phyloP scores from a whole-genome alignment of 2,329 filamentous ascomycete genomes.

The Pseudopithomyces maydicus region DNA sequence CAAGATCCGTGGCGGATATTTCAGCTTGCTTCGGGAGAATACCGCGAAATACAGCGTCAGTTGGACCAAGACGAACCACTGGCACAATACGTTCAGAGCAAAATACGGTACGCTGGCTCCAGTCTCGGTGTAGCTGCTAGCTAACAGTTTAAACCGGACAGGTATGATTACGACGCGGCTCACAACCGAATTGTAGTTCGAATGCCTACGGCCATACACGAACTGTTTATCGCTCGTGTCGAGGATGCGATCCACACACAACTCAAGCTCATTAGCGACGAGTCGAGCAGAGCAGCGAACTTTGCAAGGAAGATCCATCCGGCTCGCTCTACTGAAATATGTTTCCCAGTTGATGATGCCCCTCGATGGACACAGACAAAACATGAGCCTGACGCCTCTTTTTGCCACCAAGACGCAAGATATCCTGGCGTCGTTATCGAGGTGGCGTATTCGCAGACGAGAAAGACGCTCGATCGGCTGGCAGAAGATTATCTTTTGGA shows the following conservation, averaged over 20 bases:
- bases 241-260: slow-evolving; percentile 17
- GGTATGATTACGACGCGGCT: no score
- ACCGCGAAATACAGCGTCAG: background rate
- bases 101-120: background rate
- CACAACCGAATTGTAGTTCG: background rate
- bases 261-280: slow-evolving; percentile 16
- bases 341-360: slow-evolving; percentile 5
- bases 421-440: slow-evolving; percentile 29
- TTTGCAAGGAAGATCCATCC: slow-evolving; percentile 18
- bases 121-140: background rate
- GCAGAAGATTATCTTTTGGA: slow-evolving; percentile 26
- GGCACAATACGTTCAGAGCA: background rate
- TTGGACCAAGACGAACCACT: background rate
- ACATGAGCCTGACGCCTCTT: slow-evolving; percentile 26
- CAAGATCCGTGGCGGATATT: background rate
- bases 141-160: background rate
- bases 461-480: slow-evolving; percentile 14
- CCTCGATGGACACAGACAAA: slow-evolving; percentile 18
- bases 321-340: slow-evolving; percentile 17
- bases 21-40: background rate
- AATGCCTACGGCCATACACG: background rate
- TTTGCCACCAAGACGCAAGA: slow-evolving; percentile 25
- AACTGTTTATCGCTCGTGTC: background rate
- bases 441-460: slow-evolving; percentile 25
- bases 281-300: slow-evolving; percentile 7